Percentiles rank a stretch among this genome's conserved stretches.
phyloP scores from a whole-genome alignment of 2,329 filamentous ascomycete genomes.

The Neophaeococcomyces aloes region DNA sequence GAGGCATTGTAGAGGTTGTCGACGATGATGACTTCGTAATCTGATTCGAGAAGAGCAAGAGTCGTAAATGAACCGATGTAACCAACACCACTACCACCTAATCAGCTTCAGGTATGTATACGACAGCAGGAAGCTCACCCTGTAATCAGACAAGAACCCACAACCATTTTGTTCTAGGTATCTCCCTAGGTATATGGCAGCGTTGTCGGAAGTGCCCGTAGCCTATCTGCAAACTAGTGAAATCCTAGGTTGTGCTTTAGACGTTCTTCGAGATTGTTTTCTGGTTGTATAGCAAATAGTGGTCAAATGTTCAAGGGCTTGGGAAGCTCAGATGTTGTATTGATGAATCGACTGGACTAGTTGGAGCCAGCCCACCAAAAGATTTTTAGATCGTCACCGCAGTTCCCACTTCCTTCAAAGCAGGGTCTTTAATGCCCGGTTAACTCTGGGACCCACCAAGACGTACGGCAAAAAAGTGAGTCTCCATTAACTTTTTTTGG shows the following conservation, averaged over 20 bases:
- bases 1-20: conserved; percentile 98
- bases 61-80: conserved; percentile 98
- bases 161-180: conserved; percentile 54
- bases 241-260: too few species aligned
- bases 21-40: conserved; percentile 91
- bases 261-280: too few species aligned
- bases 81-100: conserved; percentile 67
- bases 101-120: conserved; percentile 11
- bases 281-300: too few species aligned
- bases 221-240: too few species aligned
- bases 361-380: neutral
- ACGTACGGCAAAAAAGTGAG: neutral
- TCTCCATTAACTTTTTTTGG: neutral
- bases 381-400: neutral
- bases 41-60: conserved; percentile 81
- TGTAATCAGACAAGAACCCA: conserved; percentile 82
- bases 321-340: too few species aligned
- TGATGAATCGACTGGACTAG: too few species aligned
- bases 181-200: too few species aligned
- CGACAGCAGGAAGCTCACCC: conserved; percentile 51
- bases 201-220: too few species aligned
- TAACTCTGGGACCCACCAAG: neutral
- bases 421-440: neutral
- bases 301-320: too few species aligned
- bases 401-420: neutral